phyloP scores from a whole-genome alignment of 1,284 basidiomycete genomes.

The Prillingera fragicola region DNA sequence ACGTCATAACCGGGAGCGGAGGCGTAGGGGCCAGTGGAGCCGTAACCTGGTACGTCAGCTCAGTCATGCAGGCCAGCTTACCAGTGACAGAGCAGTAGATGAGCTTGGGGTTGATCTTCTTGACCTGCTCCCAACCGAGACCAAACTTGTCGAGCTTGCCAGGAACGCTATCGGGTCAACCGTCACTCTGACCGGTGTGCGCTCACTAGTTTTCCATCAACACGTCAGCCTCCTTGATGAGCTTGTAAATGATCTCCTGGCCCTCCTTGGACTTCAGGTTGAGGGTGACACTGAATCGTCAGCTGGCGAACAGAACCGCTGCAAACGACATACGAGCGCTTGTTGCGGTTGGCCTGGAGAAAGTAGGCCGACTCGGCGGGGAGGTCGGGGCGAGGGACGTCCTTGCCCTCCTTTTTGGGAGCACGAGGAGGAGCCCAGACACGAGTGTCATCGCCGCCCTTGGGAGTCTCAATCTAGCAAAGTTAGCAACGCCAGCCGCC shows the following conservation, averaged over 20 bases:
- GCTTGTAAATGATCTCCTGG: constrained; percentile 66
- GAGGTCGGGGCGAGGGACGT: constrained; percentile 56
- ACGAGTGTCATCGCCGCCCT: constrained; percentile 83
- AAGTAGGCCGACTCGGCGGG: constrained; percentile 93
- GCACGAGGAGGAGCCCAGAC: constrained; percentile 76
- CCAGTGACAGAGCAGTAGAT: constrained; percentile 90
- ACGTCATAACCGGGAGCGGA: constrained; percentile 85
- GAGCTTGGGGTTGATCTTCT: constrained; percentile 69
- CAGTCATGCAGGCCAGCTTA: constrained; percentile 38
- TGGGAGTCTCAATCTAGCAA: constrained; percentile 68
- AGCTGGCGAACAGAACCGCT: constrained; percentile 4
- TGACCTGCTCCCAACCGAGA: constrained; percentile 78
- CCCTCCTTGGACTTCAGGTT: constrained; percentile 79
- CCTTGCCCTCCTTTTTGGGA: constrained; percentile 47
- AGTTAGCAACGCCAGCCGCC: background rate
- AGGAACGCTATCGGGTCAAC: constrained; percentile 29
- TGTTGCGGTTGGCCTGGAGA: constrained; percentile 81
- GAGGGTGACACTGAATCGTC: constrained; percentile 57
- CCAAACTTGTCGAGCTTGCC: constrained; percentile 79
- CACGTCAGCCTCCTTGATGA: constrained; percentile 73
- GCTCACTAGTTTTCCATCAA: constrained; percentile 80
- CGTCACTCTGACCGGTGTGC: constrained; percentile 41
- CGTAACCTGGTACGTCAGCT: constrained; percentile 61
- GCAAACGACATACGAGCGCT: constrained; percentile 55
- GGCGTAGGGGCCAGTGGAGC: constrained; percentile 83